phyloP scores from a whole-genome alignment of 805 yeast genomes.

The Saturnispora ahearnii region DNA sequence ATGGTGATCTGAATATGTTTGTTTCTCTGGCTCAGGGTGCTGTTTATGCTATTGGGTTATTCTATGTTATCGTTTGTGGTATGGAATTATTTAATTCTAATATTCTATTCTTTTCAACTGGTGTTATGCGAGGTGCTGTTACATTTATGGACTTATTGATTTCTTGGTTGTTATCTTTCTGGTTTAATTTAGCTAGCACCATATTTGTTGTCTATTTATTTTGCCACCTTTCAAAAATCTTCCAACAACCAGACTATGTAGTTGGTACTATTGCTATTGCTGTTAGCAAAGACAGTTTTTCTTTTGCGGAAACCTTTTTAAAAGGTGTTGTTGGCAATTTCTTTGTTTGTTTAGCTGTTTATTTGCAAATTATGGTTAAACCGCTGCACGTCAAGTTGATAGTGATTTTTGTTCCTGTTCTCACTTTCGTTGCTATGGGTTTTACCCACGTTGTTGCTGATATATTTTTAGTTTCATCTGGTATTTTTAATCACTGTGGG shows the following conservation, averaged over 20 bases:
- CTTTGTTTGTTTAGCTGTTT: slow-evolving; percentile 66
- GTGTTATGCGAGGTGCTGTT: slow-evolving; percentile 60
- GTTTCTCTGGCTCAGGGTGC: slow-evolving; percentile 49
- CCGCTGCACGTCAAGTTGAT: slow-evolving; percentile 69
- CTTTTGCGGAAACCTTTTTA: slow-evolving; percentile 58
- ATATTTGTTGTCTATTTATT: slow-evolving; percentile 59
- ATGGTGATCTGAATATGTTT: slow-evolving; percentile 40
- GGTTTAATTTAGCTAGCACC: slow-evolving; percentile 55
- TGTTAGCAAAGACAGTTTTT: slow-evolving; percentile 31
- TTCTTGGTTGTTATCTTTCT: slow-evolving; percentile 60
- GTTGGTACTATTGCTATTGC: slow-evolving; percentile 42
- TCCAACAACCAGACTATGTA: slow-evolving; percentile 33
- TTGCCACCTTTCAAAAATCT: slow-evolving; percentile 46
- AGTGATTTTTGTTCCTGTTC: slow-evolving; percentile 57
- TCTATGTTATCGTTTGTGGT: slow-evolving; percentile 68
- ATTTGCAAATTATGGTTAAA: slow-evolving; percentile 67
- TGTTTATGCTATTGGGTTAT: slow-evolving; percentile 62
- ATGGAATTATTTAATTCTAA: slow-evolving; percentile 71
- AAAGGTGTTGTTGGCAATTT: slow-evolving; percentile 72
- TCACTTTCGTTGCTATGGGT: slow-evolving; percentile 71
- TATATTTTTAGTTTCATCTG: slow-evolving; percentile 61
- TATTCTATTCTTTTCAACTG: slow-evolving; percentile 62
- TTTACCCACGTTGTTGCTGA: slow-evolving; percentile 79
- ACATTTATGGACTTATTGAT: slow-evolving; percentile 50
- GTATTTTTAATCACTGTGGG: slow-evolving; percentile 57